phyloP scores from a whole-genome alignment of 2,329 filamentous ascomycete species.

The Rugonectria rugulosa region DNA sequence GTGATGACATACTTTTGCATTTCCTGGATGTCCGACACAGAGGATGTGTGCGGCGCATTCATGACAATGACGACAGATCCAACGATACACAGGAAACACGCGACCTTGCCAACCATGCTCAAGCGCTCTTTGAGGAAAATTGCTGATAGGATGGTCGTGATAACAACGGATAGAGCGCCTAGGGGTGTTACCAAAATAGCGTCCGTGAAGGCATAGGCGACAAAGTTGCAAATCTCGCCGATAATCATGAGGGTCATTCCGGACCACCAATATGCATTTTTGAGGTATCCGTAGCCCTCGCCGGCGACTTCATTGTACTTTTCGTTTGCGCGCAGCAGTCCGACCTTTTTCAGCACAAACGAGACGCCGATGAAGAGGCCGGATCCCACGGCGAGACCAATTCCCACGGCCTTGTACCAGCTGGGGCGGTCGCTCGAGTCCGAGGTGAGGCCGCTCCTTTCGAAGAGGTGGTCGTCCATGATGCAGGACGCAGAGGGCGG shows the following conservation, averaged over 20 bases:
- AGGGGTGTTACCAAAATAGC: slow-evolving; percentile 94
- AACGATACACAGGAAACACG: slow-evolving; percentile 93
- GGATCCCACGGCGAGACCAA: slow-evolving; percentile 84
- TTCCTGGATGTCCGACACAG: slow-evolving; percentile 86
- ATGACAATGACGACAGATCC: slow-evolving; percentile 93
- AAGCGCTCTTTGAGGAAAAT: slow-evolving; percentile 96
- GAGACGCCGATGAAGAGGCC: slow-evolving; percentile 93
- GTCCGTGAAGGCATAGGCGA: slow-evolving; percentile 95
- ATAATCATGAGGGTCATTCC: slow-evolving; percentile 98
- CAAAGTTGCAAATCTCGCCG: slow-evolving; percentile 96
- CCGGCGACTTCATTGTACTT: slow-evolving; percentile 97
- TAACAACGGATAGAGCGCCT: slow-evolving; percentile 89
- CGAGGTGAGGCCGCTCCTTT: slow-evolving; percentile 28
- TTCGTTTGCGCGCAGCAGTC: slow-evolving; percentile 88
- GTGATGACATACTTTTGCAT: slow-evolving; percentile 89
- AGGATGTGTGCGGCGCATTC: slow-evolving; percentile 87
- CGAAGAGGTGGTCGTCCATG: slow-evolving; percentile 38
- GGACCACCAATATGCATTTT: slow-evolving; percentile 93
- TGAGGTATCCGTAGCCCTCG: slow-evolving; percentile 96
- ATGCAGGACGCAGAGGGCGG: neutral
- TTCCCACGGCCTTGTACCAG: slow-evolving; percentile 84
- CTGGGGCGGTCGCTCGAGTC: slow-evolving; percentile 49
- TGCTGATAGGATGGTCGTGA: slow-evolving; percentile 88
- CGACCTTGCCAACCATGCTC: slow-evolving; percentile 94
- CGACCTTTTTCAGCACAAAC: slow-evolving; percentile 95